A percentile compares a stretch with the other conserved stretches of the same genome.
Evolutionary conservation across 2,329 filamentous ascomycete species (phyloP).

Genomic region (Paradendryphiella salina): DNA sequence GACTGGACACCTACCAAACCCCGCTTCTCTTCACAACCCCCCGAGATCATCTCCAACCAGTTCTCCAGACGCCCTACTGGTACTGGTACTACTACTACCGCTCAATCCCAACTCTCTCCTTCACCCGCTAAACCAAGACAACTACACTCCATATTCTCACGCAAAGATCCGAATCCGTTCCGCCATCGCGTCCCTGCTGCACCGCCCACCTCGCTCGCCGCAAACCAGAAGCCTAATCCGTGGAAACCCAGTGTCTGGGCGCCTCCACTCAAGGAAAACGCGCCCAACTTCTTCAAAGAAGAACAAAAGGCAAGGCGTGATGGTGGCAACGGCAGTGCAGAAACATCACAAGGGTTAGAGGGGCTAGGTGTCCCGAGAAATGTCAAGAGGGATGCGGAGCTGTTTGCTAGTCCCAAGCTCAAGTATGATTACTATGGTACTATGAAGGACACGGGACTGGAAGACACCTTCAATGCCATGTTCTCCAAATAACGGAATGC

Average conservation of each 20-base stretch:
- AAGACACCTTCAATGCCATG: slow-evolving; percentile 38
- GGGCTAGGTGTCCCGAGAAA: slow-evolving; percentile 33
- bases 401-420: slow-evolving; percentile 40
- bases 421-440: slow-evolving; percentile 41
- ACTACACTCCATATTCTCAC: slow-evolving; percentile 30
- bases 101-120: not conserved
- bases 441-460: slow-evolving; percentile 40
- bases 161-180: slow-evolving; percentile 59
- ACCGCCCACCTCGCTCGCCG: slow-evolving; percentile 56
- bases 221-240: slow-evolving; percentile 65
- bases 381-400: slow-evolving; percentile 33
- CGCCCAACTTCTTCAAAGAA: slow-evolving; percentile 57
- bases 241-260: slow-evolving; percentile 51
- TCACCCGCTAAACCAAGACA: slow-evolving; percentile 13
- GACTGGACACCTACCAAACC: slow-evolving; percentile 67
- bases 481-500: slow-evolving; percentile 30
- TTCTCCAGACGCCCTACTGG: slow-evolving; percentile 7
- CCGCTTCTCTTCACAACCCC: slow-evolving; percentile 45
- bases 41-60: slow-evolving; percentile 27
- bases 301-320: slow-evolving; percentile 29
- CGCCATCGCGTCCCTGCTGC: slow-evolving; percentile 71
- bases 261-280: slow-evolving; percentile 57
- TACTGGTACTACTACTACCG: no score
- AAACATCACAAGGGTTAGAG: slow-evolving; percentile 22
- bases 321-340: slow-evolving; percentile 4